phyloP scores from a whole-genome alignment of 2,329 filamentous ascomycete genomes.

The Emergomyces africanus region DNA sequence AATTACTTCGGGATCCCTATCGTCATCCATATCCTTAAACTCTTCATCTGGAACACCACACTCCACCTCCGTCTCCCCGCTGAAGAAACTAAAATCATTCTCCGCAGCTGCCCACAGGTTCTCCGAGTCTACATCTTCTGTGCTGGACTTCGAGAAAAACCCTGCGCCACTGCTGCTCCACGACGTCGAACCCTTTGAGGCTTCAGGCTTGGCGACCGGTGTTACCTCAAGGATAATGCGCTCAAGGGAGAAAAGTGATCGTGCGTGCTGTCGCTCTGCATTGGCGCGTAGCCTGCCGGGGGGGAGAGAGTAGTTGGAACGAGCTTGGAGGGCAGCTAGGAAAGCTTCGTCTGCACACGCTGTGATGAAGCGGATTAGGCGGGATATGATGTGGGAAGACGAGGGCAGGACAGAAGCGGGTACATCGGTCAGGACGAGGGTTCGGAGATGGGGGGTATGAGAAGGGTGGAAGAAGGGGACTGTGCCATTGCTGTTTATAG shows the following conservation, averaged over 20 bases:
- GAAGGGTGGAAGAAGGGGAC: slow-evolving; percentile 38
- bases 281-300: slow-evolving; percentile 40
- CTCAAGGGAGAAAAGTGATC: slow-evolving; percentile 42
- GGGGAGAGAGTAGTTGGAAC: slow-evolving; percentile 46
- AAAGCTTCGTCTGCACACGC: slow-evolving; percentile 44
- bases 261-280: slow-evolving; percentile 37
- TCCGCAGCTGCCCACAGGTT: slow-evolving; percentile 46
- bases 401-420: slow-evolving; percentile 32
- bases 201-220: slow-evolving; percentile 16
- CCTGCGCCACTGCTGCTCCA: slow-evolving; percentile 34
- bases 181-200: slow-evolving; percentile 11
- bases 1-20: neutral
- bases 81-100: slow-evolving; percentile 50
- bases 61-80: slow-evolving; percentile 20
- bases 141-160: slow-evolving; percentile 38
- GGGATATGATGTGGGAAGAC: slow-evolving; percentile 30
- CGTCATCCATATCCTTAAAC: slow-evolving; percentile 7
- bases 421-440: slow-evolving; percentile 44
- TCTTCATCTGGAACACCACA: slow-evolving; percentile 38
- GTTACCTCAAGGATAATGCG: slow-evolving; percentile 45
- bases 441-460: slow-evolving; percentile 41
- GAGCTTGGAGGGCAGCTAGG: slow-evolving; percentile 40
- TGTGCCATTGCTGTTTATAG: slow-evolving; percentile 18
- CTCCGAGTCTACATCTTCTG: slow-evolving; percentile 47
- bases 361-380: slow-evolving; percentile 42